Evolutionary conservation across 2,329 filamentous ascomycete genomes (phyloP), one percentile per base, ranked within the genome.

Genomic region (Ophiostoma tasmaniense): DNA sequence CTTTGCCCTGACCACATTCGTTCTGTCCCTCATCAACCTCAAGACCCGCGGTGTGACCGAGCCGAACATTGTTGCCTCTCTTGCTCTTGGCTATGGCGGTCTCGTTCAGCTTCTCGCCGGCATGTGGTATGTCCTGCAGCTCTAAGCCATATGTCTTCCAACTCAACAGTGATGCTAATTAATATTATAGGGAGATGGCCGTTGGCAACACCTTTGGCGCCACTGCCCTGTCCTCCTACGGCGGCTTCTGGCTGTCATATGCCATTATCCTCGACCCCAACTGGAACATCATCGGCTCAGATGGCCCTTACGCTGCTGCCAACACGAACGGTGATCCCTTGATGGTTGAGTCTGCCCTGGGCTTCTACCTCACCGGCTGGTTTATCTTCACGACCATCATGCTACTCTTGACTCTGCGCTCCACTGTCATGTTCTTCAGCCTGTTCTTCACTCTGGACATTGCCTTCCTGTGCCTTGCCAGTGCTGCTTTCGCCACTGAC

Each of bases 121-220:
- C 81, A 95, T 94, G 91, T 95, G 91, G 91, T 92, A 84, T 78
- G 86, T 83, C n/a, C 11, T 14, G 0, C 20, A 13, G 17, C 10
- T 39, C 61, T n/a, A 7, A 4, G 14, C 30, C 11, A n/a, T 64
- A 7, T 42, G n/a, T n/a, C n/a, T n/a, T n/a, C n/a, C n/a, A n/a
- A n/a, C n/a, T n/a, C n/a, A n/a, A n/a, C n/a, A n/a, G n/a, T n/a
- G n/a, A n/a, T n/a, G 11, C 5, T 33, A 35, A 17, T 55, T 2
- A 37, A n/a, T 30, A 35, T 5, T 13, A 62, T 72, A 92, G 90
- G 90, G 91, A 94, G 81, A 91, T 94, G 86, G 90, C 90, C 45
- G 84, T 91, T n/a, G 91, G 90, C 69, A 94, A 94, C 83, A 94
- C 91, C 13, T 93, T 94, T 73, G 90, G 90, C 83, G 91, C 90